Evolutionary conservation across 2,329 filamentous ascomycete species (phyloP).

Genomic region (Amylocarpus encephaloides): DNA sequence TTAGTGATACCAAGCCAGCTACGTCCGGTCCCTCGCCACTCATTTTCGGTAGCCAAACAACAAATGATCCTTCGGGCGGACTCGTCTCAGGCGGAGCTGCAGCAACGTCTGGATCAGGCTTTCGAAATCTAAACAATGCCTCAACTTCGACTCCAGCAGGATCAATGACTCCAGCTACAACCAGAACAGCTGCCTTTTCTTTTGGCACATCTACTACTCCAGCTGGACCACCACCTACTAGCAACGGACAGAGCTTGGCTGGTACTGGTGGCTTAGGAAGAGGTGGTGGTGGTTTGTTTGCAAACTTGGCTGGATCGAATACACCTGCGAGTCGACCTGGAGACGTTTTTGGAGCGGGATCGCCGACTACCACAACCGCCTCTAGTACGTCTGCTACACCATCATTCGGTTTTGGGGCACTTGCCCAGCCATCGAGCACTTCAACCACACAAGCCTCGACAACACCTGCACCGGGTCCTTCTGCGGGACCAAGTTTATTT

Average conservation of each 20-base stretch:
- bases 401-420: background rate
- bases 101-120: too few relatives aligned
- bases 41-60: too few relatives aligned
- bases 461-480: conserved; percentile 7
- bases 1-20: too few relatives aligned
- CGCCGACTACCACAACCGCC: conserved; percentile 10
- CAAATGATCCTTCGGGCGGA: conserved; percentile 2
- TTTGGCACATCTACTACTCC: conserved; percentile 29
- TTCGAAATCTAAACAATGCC: too few relatives aligned
- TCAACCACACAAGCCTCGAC: conserved; percentile 3
- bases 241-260: conserved; percentile 6
- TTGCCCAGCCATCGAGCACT: background rate
- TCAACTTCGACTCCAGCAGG: conserved; percentile 16
- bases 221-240: conserved; percentile 29
- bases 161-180: conserved; percentile 25
- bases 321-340: conserved; percentile 1
- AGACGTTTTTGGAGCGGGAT: conserved; percentile 3
- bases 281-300: conserved; percentile 14
- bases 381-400: background rate
- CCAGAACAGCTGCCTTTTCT: conserved; percentile 15
- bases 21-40: too few relatives aligned
- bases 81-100: background rate
- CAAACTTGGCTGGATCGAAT: conserved; percentile 4
- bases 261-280: conserved; percentile 11
- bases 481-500: background rate